Conservation (phyloP, 495 filamentous ascomycete species). For the Penicillium angulare region DNA sequence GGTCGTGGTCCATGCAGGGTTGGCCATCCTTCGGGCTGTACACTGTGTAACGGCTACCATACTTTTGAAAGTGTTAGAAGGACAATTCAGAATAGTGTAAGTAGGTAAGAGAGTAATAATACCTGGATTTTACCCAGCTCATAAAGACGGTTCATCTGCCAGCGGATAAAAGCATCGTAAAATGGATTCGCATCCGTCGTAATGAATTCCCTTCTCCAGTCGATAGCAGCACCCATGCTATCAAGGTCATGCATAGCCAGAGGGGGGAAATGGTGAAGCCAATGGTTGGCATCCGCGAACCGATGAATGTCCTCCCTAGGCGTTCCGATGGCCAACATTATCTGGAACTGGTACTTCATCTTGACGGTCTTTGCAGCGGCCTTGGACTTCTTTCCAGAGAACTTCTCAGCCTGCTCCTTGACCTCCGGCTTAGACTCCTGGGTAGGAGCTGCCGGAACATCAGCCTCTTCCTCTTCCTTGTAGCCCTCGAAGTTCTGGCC, state of each 20-base stretch:
- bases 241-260: conserved; percentile 77
- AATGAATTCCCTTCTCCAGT: conserved; percentile 89
- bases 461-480: conserved; percentile 56
- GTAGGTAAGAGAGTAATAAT: too few species aligned
- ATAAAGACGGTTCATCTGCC: conserved; percentile 94
- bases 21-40: conserved; percentile 97
- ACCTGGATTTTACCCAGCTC: conserved; percentile 90
- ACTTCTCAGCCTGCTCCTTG: conserved; percentile 83
- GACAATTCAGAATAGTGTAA: too few species aligned
- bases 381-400: conserved; percentile 92
- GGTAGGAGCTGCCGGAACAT: conserved; percentile 30
- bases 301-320: conserved; percentile 83
- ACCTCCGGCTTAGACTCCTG: conserved; percentile 59
- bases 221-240: conserved; percentile 80
- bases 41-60: conserved; percentile 90
- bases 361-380: conserved; percentile 86
- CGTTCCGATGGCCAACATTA: conserved; percentile 83
- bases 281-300: conserved; percentile 85
- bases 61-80: too few species aligned
- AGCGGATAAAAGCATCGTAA: conserved; percentile 92
- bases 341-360: conserved; percentile 86
- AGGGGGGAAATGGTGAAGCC: conserved; percentile 86
- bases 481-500: conserved; percentile 82
- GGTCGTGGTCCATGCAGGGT: conserved; percentile 96
- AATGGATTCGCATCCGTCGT: conserved; percentile 98